Percentiles rank a stretch among this genome's conserved stretches.
These are phyloP conservation scores for Colletotrichum tropicicola DNA, from an alignment of 2,329 filamentous ascomycete genomes.

Conservation along the genomic window DNA sequence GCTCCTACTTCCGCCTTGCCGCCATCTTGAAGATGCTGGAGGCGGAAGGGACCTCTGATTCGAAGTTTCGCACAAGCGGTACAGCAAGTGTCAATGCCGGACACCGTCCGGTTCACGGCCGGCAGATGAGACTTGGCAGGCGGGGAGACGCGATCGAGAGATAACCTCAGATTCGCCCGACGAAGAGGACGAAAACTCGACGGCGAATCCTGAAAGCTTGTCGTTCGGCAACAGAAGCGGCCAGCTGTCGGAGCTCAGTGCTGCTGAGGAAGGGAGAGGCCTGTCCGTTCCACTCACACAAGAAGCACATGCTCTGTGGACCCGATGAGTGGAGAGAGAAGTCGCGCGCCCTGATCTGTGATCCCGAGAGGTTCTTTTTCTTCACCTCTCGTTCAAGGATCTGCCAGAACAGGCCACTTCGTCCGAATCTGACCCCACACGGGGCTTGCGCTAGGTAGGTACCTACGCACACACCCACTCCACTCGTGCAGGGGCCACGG, in stretches of 20 bases:
- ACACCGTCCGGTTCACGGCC: not conserved
- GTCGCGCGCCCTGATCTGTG: too few relatives aligned
- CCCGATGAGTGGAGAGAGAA: too few relatives aligned
- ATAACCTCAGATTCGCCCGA: too few relatives aligned
- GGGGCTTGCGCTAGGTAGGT: not conserved
- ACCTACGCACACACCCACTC: not conserved
- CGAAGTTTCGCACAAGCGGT: not conserved
- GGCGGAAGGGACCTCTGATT: not conserved
- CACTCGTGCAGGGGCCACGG: not conserved
- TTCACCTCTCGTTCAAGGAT: not conserved
- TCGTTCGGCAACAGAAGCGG: not conserved
- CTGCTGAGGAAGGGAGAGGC: not conserved
- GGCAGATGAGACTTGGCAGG: slow-evolving; percentile 24
- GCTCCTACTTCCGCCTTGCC: not conserved
- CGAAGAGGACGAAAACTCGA: not conserved
- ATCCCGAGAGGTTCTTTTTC: not conserved
- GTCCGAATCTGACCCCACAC: slow-evolving; percentile 19
- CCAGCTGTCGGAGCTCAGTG: not conserved
- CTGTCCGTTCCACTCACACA: not conserved
- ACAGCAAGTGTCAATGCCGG: not conserved
- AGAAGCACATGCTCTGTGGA: not conserved
- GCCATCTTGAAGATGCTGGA: not conserved
- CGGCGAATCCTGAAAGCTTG: slow-evolving; percentile 4
- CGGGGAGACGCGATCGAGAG: slow-evolving; percentile 1
- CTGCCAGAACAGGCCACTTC: slow-evolving; percentile 9